These are phyloP conservation scores for Neurospora sp. DNA, from an alignment of 2,329 filamentous ascomycete genomes.

Conservation along the genomic window DNA sequence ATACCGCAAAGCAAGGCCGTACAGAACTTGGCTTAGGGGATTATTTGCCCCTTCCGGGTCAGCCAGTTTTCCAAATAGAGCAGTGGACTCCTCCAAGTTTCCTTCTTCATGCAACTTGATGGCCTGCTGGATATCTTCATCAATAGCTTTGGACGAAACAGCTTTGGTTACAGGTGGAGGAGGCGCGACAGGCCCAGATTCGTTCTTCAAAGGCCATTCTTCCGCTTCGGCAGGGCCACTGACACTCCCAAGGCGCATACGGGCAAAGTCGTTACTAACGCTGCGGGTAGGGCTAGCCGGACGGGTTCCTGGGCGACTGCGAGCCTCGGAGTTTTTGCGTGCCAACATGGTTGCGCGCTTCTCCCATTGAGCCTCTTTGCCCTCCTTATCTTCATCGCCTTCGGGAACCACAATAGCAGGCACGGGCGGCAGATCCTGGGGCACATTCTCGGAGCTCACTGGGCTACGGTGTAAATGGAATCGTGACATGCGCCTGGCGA, in stretches of 20 bases:
- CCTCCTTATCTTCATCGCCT: conserved; percentile 32
- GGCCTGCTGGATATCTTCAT: conserved; percentile 82
- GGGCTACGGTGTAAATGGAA: conserved; percentile 53
- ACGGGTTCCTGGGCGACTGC: conserved; percentile 32
- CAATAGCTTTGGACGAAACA: conserved; percentile 42
- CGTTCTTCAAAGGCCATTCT: conserved; percentile 6
- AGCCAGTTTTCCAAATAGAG: conserved; percentile 73
- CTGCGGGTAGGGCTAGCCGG: conserved; percentile 28
- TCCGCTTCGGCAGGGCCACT: conserved; percentile 3
- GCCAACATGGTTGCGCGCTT: conserved; percentile 84
- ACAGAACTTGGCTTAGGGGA: conserved; percentile 88
- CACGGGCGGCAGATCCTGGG: conserved; percentile 61
- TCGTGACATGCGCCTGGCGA: conserved; percentile 48
- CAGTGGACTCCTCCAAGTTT: conserved; percentile 68
- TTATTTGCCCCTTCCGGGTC: conserved; percentile 81
- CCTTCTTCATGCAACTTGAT: conserved; percentile 86
- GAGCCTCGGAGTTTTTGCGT: conserved; percentile 43
- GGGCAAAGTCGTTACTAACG: conserved; percentile 19
- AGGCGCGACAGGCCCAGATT: conserved; percentile 9
- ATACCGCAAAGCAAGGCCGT: conserved; percentile 80
- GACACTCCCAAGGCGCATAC: conserved; percentile 18
- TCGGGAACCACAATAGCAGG: conserved; percentile 40
- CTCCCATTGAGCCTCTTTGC: conserved; percentile 77
- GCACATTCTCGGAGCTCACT: conserved; percentile 62
- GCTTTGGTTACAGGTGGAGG: conserved; percentile 15